These are phyloP conservation scores for Populus hybrid DNA, from an alignment of 441 rosid genomes.

Conservation along the genomic window DNA sequence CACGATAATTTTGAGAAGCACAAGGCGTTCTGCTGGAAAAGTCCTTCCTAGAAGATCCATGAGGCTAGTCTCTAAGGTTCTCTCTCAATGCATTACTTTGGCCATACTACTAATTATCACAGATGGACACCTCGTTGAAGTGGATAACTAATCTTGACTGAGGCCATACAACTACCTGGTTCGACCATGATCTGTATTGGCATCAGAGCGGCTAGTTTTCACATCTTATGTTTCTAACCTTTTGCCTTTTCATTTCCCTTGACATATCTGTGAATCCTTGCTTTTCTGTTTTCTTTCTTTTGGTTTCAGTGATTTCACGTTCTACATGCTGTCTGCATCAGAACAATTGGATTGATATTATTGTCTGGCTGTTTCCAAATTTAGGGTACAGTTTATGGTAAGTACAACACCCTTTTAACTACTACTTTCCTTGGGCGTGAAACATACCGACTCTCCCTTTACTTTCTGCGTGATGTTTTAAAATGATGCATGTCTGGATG, in stretches of 20 bases:
- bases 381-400: slow-evolving; percentile 21
- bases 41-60: slow-evolving; percentile 48
- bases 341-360: slow-evolving; percentile 1
- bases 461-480: too few relatives aligned
- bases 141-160: background rate
- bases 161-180: background rate
- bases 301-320: slow-evolving; percentile 27
- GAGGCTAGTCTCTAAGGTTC: slow-evolving; percentile 59
- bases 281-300: slow-evolving; percentile 6
- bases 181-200: background rate
- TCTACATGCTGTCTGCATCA: slow-evolving; percentile 3
- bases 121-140: background rate
- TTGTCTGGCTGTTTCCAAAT: background rate
- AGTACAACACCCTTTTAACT: background rate
- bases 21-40: slow-evolving; percentile 28
- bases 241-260: background rate
- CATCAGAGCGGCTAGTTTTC: background rate
- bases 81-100: slow-evolving; percentile 18
- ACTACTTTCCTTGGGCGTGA: background rate
- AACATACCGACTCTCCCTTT: background rate
- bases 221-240: background rate
- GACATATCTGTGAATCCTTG: background rate
- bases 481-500: background rate
- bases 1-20: slow-evolving; percentile 34
- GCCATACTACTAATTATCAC: background rate